Evolutionary conservation across 441 rosid species (phyloP).

Genomic region (Mallotus japonicus): DNA sequence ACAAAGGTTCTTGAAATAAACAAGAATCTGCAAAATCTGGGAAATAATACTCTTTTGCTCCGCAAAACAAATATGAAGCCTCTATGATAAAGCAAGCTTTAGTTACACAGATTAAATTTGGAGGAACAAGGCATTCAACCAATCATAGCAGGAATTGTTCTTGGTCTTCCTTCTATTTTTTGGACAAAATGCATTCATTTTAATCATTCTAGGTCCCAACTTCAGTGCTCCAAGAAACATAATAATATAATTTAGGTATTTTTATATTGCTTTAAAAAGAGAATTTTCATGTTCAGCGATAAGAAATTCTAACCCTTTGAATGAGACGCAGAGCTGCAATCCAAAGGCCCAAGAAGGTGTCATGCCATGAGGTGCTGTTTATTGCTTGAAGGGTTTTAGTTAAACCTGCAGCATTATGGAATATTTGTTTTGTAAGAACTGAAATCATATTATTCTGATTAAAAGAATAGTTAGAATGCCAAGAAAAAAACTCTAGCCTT

Average conservation of each 20-base stretch:
- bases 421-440: constrained; percentile 14
- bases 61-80: not conserved
- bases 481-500: constrained; percentile 26
- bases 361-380: constrained; percentile 82
- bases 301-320: constrained; percentile 79
- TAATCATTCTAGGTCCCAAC: not conserved
- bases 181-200: not conserved
- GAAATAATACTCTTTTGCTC: constrained; percentile 8
- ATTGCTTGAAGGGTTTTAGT: constrained; percentile 89
- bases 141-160: too few relatives aligned
- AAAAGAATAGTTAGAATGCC: constrained; percentile 21
- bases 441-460: constrained; percentile 24
- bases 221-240: constrained; percentile 18
- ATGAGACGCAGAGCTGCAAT: constrained; percentile 93
- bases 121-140: too few relatives aligned
- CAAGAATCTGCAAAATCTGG: constrained; percentile 19
- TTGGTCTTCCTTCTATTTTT: not conserved
- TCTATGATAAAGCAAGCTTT: not conserved
- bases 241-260: not conserved
- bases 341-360: constrained; percentile 93
- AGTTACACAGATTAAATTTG: too few relatives aligned
- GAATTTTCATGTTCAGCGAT: constrained; percentile 17
- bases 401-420: constrained; percentile 57
- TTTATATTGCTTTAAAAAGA: constrained; percentile 7
- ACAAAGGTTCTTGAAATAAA: constrained; percentile 5